Evolutionary conservation across 1,284 basidiomycete genomes (phyloP), one percentile per base, ranked within the genome.

Genomic region (Lentinula novae-zelandiae): DNA sequence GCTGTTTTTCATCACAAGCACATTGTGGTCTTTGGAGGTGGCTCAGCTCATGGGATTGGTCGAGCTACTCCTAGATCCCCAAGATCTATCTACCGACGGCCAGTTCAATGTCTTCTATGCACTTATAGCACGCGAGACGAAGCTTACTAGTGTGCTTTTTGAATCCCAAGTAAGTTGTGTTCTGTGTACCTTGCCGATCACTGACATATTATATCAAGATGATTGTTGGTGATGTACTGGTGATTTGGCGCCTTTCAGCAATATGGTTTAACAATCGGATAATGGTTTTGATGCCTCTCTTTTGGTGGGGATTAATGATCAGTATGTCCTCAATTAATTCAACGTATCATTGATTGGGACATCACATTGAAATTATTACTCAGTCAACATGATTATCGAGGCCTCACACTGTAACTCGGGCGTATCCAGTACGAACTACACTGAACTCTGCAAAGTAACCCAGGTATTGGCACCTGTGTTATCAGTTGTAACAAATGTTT

Each of bases 251-350:
- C 38, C 48, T 58, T 1, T 49, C 57, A 48, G 57, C 57, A 8
- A 51, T 58, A 51, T 58, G 57, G 57, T 58, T 58, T 17, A 40
- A 40, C 34, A 51, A 38, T 17, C 48, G 33, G 15, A 36, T 50
- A 10, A 22, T 58, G 17, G 57, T 58, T 8, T 39, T 58, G 34
- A 50, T 58, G 22, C 57, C 57, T 39, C 48, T 58, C 2, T 58
- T 49, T 33, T 58, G 57, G 57, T 58, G 57, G 57, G 57, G 57
- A 50, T 31, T 39, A 10, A 58, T 58, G 57, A 58, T 58, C n/a
- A 40, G 57, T 58, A 51, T 13, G 57, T 51, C 50, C 27, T 13
- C 33, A 17, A 33, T 33, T n/a, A 7, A 13, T 17, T 34, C 8
- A 17, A 42, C 20, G 2, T 51, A 27, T 27, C 27, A 27, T 15